phyloP scores from a whole-genome alignment of 106 monocot genomes.

The Dactylorhiza incarnata region DNA sequence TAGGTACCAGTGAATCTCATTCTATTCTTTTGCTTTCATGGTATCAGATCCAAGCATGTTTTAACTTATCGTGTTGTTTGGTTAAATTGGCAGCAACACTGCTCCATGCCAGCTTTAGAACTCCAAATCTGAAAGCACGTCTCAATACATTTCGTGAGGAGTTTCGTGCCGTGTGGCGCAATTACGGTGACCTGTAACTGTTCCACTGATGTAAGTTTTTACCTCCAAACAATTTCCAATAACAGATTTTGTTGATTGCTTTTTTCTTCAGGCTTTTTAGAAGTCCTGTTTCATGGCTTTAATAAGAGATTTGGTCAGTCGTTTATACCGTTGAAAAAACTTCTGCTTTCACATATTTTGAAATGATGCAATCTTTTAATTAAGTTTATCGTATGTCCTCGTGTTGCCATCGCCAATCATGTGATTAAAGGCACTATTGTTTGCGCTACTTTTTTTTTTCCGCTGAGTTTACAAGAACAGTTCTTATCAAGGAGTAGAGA shows the following conservation, averaged over 20 bases:
- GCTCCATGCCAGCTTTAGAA: constrained; percentile 93
- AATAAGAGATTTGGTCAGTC: background rate
- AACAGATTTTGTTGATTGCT: background rate
- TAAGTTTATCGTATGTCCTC: background rate
- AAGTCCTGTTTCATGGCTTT: background rate
- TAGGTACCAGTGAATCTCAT: constrained; percentile 37
- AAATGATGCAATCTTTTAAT: background rate
- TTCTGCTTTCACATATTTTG: background rate
- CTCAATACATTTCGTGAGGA: constrained; percentile 98
- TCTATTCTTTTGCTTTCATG: background rate
- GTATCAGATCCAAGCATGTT: background rate
- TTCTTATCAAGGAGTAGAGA: no score
- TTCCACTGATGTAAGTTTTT: background rate
- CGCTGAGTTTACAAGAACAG: background rate
- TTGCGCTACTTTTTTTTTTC: background rate
- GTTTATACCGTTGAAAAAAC: background rate
- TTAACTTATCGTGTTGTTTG: constrained; percentile 6
- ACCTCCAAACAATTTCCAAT: background rate
- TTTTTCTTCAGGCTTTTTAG: background rate
- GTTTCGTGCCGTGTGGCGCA: constrained; percentile 98
- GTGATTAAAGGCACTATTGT: background rate
- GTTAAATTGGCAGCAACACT: constrained; percentile 45
- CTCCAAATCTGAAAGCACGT: constrained; percentile 94
- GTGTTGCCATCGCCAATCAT: background rate
- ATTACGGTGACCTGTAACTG: constrained; percentile 77